These are phyloP conservation scores for Lunularia cruciata DNA, from an alignment of 225 moss, liverwort and hornwort species.

Conservation along the genomic window DNA sequence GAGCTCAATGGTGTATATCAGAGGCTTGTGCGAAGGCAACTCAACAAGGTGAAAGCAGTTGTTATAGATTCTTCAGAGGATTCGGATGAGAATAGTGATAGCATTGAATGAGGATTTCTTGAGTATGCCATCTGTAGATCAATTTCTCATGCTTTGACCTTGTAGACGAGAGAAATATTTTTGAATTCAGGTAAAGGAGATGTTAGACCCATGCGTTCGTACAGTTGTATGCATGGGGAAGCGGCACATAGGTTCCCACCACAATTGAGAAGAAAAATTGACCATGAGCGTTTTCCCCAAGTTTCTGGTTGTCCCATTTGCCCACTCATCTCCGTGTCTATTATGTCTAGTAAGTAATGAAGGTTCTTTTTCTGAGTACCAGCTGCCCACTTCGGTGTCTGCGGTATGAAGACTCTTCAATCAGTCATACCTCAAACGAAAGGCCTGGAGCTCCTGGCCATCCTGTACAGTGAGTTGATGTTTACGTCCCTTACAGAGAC, in stretches of 20 bases:
- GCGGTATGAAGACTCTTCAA: neutral
- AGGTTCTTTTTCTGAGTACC: neutral
- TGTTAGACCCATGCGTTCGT: conserved; percentile 5
- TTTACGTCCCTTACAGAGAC: neutral
- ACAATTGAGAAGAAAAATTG: conserved; percentile 23
- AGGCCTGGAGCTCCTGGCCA: neutral
- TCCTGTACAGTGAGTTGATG: neutral
- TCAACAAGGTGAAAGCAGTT: conserved; percentile 67
- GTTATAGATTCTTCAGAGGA: conserved; percentile 27
- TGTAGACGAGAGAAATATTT: neutral
- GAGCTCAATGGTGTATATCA: conserved; percentile 87
- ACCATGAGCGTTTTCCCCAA: conserved; percentile 7
- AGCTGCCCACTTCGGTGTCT: neutral
- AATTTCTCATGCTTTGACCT: neutral
- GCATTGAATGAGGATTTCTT: conserved; percentile 16
- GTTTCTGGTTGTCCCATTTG: conserved; percentile 1
- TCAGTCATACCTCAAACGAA: neutral
- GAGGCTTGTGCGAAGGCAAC: conserved; percentile 90
- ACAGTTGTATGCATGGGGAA: conserved; percentile 15
- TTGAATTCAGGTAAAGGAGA: conserved; percentile 12
- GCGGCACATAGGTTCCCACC: conserved; percentile 23
- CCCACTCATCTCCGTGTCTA: neutral
- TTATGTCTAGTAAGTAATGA: conserved; percentile 9
- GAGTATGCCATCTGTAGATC: conserved; percentile 1
- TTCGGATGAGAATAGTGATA: conserved; percentile 32